Base-by-base conservation (phyloP, 768 basidiomycete species). In the Macrolepiota fuliginosa region DNA sequence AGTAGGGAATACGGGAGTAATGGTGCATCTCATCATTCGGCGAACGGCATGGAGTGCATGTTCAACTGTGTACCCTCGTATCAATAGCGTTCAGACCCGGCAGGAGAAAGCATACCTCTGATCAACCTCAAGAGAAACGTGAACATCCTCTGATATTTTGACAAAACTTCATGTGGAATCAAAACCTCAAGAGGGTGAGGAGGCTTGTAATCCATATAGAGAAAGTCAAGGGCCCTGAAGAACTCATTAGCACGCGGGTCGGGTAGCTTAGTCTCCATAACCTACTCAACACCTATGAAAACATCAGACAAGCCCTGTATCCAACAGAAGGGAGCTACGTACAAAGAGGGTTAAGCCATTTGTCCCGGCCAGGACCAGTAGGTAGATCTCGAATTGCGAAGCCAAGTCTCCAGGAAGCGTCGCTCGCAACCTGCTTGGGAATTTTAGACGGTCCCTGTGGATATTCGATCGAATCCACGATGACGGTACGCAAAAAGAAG, bases 191-290 rank as follows among this genome's bases (percentile, higher is more conserved):
- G 75, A 0, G 92, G 84, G n/a, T 80, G 79, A 1, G 93, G 92
- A n/a, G 92, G 88, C 67, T 90, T 90, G 72, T 96, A 96, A 65
- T 94, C 87, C 77, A 96, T 87, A 69, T 92, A 92, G 13, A 96
- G 74, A 69, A 96, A 96, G 71, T 96, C 94, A 46, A 96, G 71
- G 6, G 94, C 93, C 71, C 91, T 92, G 55, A 65, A 29, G 32
- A 53, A 64, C 22, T 40, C 35, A 7, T 47, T 4, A 51, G 40
- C 22, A 22, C 19, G 29, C 64, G 53, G 19, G 13, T 24, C 24
- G 25, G 4, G 24, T 27, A 11, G 22, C 9, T 24, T 22, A 19
- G 13, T 25, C 36, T 54, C 36, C 19, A 6, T 9, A 24, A 55
- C 82, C 56, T 68, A 82, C 84, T 85, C 81, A 24, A 85, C 81